Base-by-base conservation (phyloP, 2,329 filamentous ascomycete genomes). In the Zasmidium citrigriseum region DNA sequence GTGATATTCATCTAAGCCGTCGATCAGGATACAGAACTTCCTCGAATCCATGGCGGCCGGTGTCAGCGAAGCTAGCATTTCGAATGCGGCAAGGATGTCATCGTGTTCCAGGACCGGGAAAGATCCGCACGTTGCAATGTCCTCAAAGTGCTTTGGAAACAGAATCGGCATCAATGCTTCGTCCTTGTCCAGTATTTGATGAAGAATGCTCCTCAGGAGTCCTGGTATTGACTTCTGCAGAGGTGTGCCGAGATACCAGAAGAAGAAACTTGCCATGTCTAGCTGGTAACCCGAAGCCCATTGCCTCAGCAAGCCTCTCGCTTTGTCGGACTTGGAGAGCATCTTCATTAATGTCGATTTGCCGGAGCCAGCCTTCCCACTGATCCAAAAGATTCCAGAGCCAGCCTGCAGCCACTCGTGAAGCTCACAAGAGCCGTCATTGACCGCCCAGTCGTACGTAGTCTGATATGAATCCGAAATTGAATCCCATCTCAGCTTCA, bases 11-110 rank as follows among this genome's bases (percentile, higher is more conserved):
- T 65, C 63, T 11, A 65, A 51, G 16, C 61, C 63, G 54, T 68
- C 64, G 14, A 67, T 58, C 49, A 68, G 58, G 34, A 68, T 54
- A 34, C 57, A 67, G 22, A 63, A 63, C 27, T 29, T 29, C 27
- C 14, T 14, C 14, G 7, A 29, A 14, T 29, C 27, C 27, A 29
- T 7, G 27, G 27, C 14, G 7, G 27, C 7, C 27, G 27, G 27
- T 29, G 14, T 29, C n/a, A n/a, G n/a, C n/a, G n/a, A n/a, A n/a
- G n/a, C n/a, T n/a, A n/a, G n/a, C n/a, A n/a, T n/a, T n/a, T n/a
- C n/a, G n/a, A n/a, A n/a, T n/a, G n/a, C n/a, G n/a, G n/a, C n/a
- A n/a, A n/a, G n/a, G n/a, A n/a, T n/a, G n/a, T n/a, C n/a, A n/a
- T n/a, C n/a, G n/a, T n/a, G n/a, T n/a, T n/a, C n/a, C n/a, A n/a